Base-by-base conservation (phyloP, 768 basidiomycete genomes). In the Tricholoma sp. region DNA sequence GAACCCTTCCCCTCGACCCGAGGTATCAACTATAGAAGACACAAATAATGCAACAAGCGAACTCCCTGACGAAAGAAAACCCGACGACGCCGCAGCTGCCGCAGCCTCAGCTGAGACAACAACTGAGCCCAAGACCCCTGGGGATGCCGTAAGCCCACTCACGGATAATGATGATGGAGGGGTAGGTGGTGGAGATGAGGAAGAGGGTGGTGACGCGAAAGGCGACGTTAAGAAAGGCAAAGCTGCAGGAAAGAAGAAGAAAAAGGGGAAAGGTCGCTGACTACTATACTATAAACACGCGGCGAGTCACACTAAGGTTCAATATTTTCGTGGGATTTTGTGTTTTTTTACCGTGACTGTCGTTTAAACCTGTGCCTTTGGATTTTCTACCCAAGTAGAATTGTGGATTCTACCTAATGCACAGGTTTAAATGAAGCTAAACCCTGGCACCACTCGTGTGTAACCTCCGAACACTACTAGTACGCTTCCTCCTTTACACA, bases 231-330 rank as follows among this genome's bases (percentile, higher is more conserved):
- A 19, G 18, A 18, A 6, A 18, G 10, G 45, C 58, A 64, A 58
- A 61, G 59, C 19, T 57, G 66, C 43, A 52, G 63, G 58, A 55
- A 60, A 34, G 57, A 63, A 35, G 61, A 59, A 57, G 61, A 62
- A 34, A 62, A 67, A 50, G 60, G 58, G 50, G 61, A 62, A 51
- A 61, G 24, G 24, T n/a, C n/a, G n/a, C n/a, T n/a, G n/a, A n/a
- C n/a, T n/a, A n/a, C n/a, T n/a, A n/a, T n/a, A n/a, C n/a, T n/a
- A n/a, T n/a, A n/a, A n/a, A n/a, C n/a, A n/a, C n/a, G n/a, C n/a
- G n/a, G n/a, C n/a, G n/a, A n/a, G n/a, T n/a, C n/a, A n/a, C n/a
- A n/a, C n/a, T n/a, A n/a, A n/a, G n/a, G n/a, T n/a, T n/a, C n/a
- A n/a, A n/a, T n/a, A n/a, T n/a, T n/a, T n/a, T n/a, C n/a, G n/a